A percentile compares a stretch with the other conserved stretches of the same genome.
Conservation (phyloP, 2,329 filamentous ascomycete genomes). For the Colletotrichum tropicale region DNA sequence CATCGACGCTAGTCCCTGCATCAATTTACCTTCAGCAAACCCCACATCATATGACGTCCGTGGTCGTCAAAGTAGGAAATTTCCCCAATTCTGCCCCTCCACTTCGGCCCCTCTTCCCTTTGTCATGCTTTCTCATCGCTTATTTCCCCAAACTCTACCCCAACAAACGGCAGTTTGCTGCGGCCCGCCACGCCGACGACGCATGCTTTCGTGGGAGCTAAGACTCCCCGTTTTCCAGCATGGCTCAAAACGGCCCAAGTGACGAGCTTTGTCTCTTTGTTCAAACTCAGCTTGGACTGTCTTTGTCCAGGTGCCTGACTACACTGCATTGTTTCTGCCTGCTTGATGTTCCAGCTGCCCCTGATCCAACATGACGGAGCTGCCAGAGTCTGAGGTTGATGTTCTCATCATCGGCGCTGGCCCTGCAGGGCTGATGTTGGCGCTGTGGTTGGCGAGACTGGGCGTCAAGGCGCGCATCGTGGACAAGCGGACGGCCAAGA, state of each 20-base stretch:
- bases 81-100: not conserved
- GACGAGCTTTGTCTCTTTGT: not conserved
- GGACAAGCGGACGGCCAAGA: conserved; percentile 44
- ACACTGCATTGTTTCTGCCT: not conserved
- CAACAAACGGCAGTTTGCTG: not conserved
- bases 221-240: not conserved
- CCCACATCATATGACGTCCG: conserved; percentile 8
- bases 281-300: not conserved
- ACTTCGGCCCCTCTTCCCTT: conserved; percentile 1
- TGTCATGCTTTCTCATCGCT: conserved; percentile 21
- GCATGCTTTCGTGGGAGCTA: not conserved
- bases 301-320: not conserved
- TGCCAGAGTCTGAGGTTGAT: conserved; percentile 12
- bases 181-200: not conserved
- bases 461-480: conserved; percentile 46
- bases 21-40: not conserved
- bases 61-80: not conserved
- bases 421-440: conserved; percentile 47
- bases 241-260: not conserved
- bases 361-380: not conserved
- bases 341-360: not conserved
- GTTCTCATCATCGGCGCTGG: conserved; percentile 19
- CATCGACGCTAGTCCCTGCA: not conserved
- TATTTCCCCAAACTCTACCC: conserved; percentile 3
- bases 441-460: conserved; percentile 44